phyloP scores from a whole-genome alignment of 225 moss, liverwort and hornwort species.

The Polytrichum formosum region DNA sequence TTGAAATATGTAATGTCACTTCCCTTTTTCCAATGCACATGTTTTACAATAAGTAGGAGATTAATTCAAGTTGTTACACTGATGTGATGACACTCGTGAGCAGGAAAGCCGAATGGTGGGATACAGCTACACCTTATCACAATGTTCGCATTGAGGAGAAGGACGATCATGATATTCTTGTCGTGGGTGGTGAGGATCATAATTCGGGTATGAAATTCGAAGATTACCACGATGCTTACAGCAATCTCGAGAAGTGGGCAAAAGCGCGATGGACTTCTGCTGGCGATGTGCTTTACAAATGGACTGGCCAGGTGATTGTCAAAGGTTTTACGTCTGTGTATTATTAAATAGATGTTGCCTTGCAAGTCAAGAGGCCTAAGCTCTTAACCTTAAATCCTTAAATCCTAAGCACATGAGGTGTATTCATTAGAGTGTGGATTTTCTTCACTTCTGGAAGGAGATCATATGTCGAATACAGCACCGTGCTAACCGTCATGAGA shows the following conservation, averaged over 20 bases:
- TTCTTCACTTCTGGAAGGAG: no score
- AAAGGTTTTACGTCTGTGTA: no score
- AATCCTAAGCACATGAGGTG: no score
- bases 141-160: slow-evolving; percentile 35
- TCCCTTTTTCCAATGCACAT: no score
- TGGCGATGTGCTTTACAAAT: slow-evolving; percentile 44
- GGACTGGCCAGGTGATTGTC: slow-evolving; percentile 46
- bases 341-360: no score
- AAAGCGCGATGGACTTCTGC: slow-evolving; percentile 43
- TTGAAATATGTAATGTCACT: background rate
- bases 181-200: slow-evolving; percentile 51
- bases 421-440: no score
- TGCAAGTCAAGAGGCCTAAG: no score
- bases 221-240: slow-evolving; percentile 43
- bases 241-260: slow-evolving; percentile 43
- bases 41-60: no score
- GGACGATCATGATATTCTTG: slow-evolving; percentile 36
- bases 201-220: slow-evolving; percentile 41
- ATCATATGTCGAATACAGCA: no score
- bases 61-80: no score
- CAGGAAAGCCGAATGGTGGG: slow-evolving; percentile 53
- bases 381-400: no score
- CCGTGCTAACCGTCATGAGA: no score
- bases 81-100: background rate
- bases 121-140: slow-evolving; percentile 45